Conservation (phyloP, 2,329 filamentous ascomycete species). For the Onygena corvina region DNA sequence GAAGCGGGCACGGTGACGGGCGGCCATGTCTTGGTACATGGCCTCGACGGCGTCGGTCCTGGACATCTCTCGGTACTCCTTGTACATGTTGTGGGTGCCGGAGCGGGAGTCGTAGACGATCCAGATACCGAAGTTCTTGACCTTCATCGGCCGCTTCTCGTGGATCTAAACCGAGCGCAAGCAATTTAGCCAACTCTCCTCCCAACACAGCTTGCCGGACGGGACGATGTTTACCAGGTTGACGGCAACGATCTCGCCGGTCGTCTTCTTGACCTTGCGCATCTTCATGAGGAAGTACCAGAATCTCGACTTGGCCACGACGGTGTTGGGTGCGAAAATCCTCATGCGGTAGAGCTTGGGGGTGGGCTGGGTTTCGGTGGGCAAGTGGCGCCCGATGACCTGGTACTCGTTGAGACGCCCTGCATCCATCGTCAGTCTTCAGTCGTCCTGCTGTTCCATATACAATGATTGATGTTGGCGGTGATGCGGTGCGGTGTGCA, state of each 20-base stretch:
- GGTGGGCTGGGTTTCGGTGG: conserved; percentile 90
- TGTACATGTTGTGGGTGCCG: conserved; percentile 99
- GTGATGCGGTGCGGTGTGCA: too few relatives aligned
- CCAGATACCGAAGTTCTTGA: conserved; percentile 99
- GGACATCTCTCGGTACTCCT: conserved; percentile 99
- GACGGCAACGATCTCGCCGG: conserved; percentile 95
- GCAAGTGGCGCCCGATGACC: conserved; percentile 99
- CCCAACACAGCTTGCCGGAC: conserved; percentile 7
- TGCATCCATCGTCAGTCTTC: conserved; percentile 35
- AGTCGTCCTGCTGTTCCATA: background rate
- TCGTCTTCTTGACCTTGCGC: conserved; percentile 99
- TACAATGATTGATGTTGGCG: too few relatives aligned
- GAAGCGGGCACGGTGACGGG: conserved; percentile 95
- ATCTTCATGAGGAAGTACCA: conserved; percentile 99
- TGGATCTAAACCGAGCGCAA: conserved; percentile 52
- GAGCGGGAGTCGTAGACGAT: conserved; percentile 99
- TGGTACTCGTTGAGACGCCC: conserved; percentile 99
- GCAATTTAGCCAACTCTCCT: conserved; percentile 12
- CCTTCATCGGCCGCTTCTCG: conserved; percentile 98
- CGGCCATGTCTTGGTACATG: conserved; percentile 99
- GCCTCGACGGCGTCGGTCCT: conserved; percentile 89
- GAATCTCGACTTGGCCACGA: conserved; percentile 99
- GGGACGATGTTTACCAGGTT: conserved; percentile 56
- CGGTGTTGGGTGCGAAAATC: conserved; percentile 95
- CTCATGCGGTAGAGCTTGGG: conserved; percentile 99